Conservation (phyloP, 1,139 yeast species). For the Suhomyces chickasaworum region DNA sequence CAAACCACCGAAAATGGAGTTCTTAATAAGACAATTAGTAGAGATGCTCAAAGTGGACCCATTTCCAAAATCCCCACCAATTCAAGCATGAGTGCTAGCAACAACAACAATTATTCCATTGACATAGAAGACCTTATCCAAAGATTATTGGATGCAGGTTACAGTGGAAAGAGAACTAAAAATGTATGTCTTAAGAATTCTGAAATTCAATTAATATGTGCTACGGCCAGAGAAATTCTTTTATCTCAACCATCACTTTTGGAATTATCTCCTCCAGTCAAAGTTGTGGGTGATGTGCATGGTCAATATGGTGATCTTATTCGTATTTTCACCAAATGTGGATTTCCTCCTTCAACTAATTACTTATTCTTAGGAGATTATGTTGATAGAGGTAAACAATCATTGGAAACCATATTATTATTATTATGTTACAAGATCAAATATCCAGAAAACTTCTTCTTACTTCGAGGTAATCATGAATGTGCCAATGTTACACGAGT, state of each 20-base stretch:
- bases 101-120: slow-evolving; percentile 36
- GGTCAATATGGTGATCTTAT: slow-evolving; percentile 94
- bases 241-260: slow-evolving; percentile 84
- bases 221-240: slow-evolving; percentile 84
- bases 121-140: slow-evolving; percentile 90
- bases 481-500: slow-evolving; percentile 95
- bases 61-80: slow-evolving; percentile 16
- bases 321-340: slow-evolving; percentile 91
- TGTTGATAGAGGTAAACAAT: slow-evolving; percentile 95
- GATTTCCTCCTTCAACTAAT: slow-evolving; percentile 95
- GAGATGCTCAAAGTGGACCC: slow-evolving; percentile 16
- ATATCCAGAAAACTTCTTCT: slow-evolving; percentile 92
- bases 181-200: slow-evolving; percentile 83
- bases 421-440: slow-evolving; percentile 90
- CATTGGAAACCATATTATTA: slow-evolving; percentile 83
- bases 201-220: slow-evolving; percentile 85
- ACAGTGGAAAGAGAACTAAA: slow-evolving; percentile 89
- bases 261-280: slow-evolving; percentile 92
- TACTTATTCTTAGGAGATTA: slow-evolving; percentile 93
- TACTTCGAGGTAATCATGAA: slow-evolving; percentile 93
- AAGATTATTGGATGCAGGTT: slow-evolving; percentile 90
- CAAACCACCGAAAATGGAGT: slow-evolving; percentile 17
- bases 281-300: slow-evolving; percentile 96
- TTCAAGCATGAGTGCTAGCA: slow-evolving; percentile 15
- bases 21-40: slow-evolving; percentile 10